These are phyloP conservation scores for Albugo candida DNA, from an alignment of 352 stramenopile genomes.

Conservation along the genomic window DNA sequence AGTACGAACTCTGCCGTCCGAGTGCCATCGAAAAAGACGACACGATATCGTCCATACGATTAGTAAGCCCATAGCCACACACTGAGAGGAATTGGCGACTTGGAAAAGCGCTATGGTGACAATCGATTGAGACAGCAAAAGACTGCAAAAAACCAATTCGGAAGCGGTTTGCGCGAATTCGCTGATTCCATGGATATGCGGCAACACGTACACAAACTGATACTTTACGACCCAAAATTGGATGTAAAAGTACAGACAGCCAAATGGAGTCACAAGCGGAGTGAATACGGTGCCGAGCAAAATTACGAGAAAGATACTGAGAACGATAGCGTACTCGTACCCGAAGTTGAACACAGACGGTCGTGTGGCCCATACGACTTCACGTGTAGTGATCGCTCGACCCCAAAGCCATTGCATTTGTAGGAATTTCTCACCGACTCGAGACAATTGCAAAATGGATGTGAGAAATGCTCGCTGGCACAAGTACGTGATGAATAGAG, in stretches of 20 bases:
- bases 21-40: constrained; percentile 32
- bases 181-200: constrained; percentile 38
- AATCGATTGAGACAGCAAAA: constrained; percentile 51
- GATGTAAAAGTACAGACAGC: constrained; percentile 63
- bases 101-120: constrained; percentile 60
- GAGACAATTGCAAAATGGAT: constrained; percentile 48
- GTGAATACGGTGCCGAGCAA: constrained; percentile 60
- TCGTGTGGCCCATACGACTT: constrained; percentile 22
- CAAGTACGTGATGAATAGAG: constrained; percentile 77
- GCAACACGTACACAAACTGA: constrained; percentile 62
- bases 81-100: constrained; percentile 27
- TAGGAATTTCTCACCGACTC: constrained; percentile 33
- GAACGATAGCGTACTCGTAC: constrained; percentile 61
- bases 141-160: constrained; percentile 36
- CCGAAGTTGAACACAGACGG: constrained; percentile 47
- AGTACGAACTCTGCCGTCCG: constrained; percentile 11
- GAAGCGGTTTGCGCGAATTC: constrained; percentile 43
- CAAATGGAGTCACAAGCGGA: constrained; percentile 56
- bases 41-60: constrained; percentile 19
- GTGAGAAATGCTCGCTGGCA: constrained; percentile 60
- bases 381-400: constrained; percentile 34
- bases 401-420: constrained; percentile 49
- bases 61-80: constrained; percentile 36
- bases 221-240: constrained; percentile 60
- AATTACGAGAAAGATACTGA: constrained; percentile 57